Conservation (phyloP, 1,284 basidiomycete genomes). For the Apiotrichum gracile region DNA sequence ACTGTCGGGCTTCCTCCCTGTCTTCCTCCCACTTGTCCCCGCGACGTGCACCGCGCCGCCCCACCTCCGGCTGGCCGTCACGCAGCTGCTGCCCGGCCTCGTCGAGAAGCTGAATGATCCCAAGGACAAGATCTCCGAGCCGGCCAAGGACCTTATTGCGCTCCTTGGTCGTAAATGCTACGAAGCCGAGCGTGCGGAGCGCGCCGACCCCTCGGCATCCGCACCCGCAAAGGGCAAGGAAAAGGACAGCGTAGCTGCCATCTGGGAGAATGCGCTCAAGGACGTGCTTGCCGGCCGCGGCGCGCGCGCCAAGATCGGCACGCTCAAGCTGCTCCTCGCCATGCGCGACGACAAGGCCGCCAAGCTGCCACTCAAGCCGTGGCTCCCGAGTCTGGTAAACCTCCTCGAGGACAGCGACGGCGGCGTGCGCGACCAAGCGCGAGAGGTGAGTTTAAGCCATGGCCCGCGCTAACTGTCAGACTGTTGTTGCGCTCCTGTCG, state of each 20-base stretch:
- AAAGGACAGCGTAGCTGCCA: conserved; percentile 64
- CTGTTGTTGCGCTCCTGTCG: conserved; percentile 77
- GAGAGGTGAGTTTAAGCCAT: conserved; percentile 36
- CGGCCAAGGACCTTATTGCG: conserved; percentile 27
- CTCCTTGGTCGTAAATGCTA: conserved; percentile 29
- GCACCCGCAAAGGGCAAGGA: conserved; percentile 57
- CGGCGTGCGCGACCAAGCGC: conserved; percentile 78
- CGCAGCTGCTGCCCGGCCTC: conserved; percentile 31
- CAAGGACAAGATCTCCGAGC: conserved; percentile 36
- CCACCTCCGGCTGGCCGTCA: conserved; percentile 26
- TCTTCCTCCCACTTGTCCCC: conserved; percentile 37
- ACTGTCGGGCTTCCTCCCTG: conserved; percentile 36
- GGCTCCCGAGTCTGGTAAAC: conserved; percentile 72
- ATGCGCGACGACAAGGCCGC: conserved; percentile 71
- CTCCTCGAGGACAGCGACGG: conserved; percentile 85
- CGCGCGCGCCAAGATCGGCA: conserved; percentile 57
- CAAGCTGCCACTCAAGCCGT: conserved; percentile 75
- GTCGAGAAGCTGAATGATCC: conserved; percentile 43
- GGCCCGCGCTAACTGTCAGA: conserved; percentile 41
- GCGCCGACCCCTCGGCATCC: neutral
- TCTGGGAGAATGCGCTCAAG: conserved; percentile 69
- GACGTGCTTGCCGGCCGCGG: conserved; percentile 70
- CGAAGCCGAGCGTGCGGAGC: conserved; percentile 15
- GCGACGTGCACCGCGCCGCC: neutral
- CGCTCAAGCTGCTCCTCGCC: conserved; percentile 31